These are phyloP conservation scores for Dacryopinax spathularia DNA, from an alignment of 768 basidiomycete genomes.

Conservation along the genomic window DNA sequence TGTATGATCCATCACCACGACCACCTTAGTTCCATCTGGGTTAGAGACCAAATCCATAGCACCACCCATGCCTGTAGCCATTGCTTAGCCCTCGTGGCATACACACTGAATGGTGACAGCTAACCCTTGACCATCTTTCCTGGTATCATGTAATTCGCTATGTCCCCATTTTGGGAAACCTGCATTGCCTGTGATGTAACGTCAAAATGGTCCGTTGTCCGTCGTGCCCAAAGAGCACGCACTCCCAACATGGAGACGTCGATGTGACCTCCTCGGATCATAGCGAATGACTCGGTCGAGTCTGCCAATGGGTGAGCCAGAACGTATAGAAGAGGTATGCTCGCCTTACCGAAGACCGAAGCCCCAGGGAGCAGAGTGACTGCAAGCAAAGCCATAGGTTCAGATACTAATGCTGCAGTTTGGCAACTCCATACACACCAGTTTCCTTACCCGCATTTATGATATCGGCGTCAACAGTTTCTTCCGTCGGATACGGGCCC, in stretches of 20 bases:
- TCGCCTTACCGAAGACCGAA: slow-evolving; percentile 72
- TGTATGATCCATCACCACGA: background rate
- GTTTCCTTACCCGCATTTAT: slow-evolving; percentile 95
- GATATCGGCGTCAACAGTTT: slow-evolving; percentile 71
- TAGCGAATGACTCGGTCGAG: slow-evolving; percentile 86
- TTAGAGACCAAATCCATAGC: slow-evolving; percentile 96
- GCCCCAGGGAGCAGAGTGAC: slow-evolving; percentile 86
- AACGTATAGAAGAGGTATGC: background rate
- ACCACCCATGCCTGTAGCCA: slow-evolving; percentile 68
- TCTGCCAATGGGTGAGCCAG: slow-evolving; percentile 30
- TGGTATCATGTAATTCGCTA: slow-evolving; percentile 98
- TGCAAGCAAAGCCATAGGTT: too few species aligned
- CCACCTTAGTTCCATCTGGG: slow-evolving; percentile 73
- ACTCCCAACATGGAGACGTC: slow-evolving; percentile 88
- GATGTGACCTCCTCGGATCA: slow-evolving; percentile 95
- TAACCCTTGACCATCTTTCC: slow-evolving; percentile 54
- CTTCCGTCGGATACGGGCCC: slow-evolving; percentile 64
- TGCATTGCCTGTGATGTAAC: slow-evolving; percentile 62
- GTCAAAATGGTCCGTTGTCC: slow-evolving; percentile 6
- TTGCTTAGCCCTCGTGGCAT: too few species aligned
- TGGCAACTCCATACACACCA: background rate
- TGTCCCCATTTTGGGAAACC: slow-evolving; percentile 82
- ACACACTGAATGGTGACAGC: slow-evolving; percentile 10
- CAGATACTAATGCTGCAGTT: background rate
- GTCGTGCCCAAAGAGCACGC: slow-evolving; percentile 21